Evolutionary conservation across 2,329 filamentous ascomycete genomes (phyloP), one percentile per base, ranked within the genome.

Genomic region (Trichoderma brevicompactum): DNA sequence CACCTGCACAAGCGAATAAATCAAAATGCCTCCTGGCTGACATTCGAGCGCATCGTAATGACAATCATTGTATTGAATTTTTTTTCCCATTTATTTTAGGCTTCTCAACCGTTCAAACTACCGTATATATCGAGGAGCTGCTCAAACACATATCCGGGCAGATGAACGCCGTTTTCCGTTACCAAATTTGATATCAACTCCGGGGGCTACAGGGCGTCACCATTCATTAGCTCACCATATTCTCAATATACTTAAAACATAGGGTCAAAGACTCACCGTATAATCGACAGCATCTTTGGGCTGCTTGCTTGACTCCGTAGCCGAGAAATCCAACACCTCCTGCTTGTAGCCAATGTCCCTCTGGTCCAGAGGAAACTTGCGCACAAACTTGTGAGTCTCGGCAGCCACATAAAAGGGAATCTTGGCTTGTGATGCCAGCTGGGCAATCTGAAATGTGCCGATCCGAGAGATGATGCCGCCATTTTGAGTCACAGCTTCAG

Each of bases 351-450:
- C 91, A 66, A 96, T 80, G 74, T 95, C 91, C 66, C 89, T 87
- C 78, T 97, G 92, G 68, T 89, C 88, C 23, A 95, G 80, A 1
- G 94, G 92, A 72, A 94, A 95, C 64, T 95, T 84, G 72, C 93
- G 86, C 52, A 96, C 92, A 74, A 99, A 97, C 80, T 99, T 99
- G 82, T 99, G 95, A 72, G 92, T 96, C 81, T 99, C 95, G 1
- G 91, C 91, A 5, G 95, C 93, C 17, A 97, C 93, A 73, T 96
- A 97, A 71, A 98, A 92, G 0, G 91, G 91, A 68, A 92, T 89
- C 44, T 89, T 87, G 50, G 82, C 82, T 34, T 78, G 76, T 72
- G 89, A 89, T 5, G 94, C 93, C 60, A 97, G 81, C 70, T 92
- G 81, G 2, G 92, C 94, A 71, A 98, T 89, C 80, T 97, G 93